Conservation (phyloP, 2,329 filamentous ascomycete species). For the Diaporthe batatas region DNA sequence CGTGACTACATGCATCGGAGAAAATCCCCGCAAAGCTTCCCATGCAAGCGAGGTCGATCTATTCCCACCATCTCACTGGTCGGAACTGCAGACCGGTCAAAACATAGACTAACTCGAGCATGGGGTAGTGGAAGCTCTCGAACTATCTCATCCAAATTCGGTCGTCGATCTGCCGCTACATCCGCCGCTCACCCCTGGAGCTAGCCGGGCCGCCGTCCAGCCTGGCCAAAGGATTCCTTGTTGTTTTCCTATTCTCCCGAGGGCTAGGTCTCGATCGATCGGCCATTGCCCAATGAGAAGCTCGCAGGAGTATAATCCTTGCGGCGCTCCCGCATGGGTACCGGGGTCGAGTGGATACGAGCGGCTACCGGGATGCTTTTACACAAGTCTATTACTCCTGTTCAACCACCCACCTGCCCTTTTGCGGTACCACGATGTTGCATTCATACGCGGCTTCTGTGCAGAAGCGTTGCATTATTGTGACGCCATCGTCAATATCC, state of each 20-base stretch:
- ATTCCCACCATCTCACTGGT: not conserved
- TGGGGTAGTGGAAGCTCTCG: not conserved
- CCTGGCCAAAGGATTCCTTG: not conserved
- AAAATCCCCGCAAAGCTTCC: not conserved
- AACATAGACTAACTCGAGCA: not conserved
- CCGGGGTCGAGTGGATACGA: constrained; percentile 1
- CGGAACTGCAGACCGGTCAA: constrained; percentile 12
- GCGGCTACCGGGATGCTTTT: not conserved
- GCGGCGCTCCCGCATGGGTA: not conserved
- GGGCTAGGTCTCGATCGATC: constrained; percentile 15
- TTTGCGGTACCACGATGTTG: constrained; percentile 15
- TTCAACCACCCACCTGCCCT: constrained; percentile 20
- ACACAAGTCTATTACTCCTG: constrained; percentile 14
- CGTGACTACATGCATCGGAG: not conserved
- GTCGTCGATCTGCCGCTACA: constrained; percentile 9
- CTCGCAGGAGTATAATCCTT: not conserved
- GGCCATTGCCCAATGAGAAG: not conserved
- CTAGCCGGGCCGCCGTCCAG: not conserved
- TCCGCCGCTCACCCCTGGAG: constrained; percentile 1
- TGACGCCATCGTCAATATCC: constrained; percentile 26
- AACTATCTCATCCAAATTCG: not conserved
- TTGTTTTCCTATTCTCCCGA: constrained; percentile 18
- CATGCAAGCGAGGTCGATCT: not conserved
- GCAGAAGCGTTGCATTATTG: constrained; percentile 32
- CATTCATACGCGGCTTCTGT: not conserved